phyloP scores from a whole-genome alignment of 345 rosid genomes.

The Gossypium herbaceum region DNA sequence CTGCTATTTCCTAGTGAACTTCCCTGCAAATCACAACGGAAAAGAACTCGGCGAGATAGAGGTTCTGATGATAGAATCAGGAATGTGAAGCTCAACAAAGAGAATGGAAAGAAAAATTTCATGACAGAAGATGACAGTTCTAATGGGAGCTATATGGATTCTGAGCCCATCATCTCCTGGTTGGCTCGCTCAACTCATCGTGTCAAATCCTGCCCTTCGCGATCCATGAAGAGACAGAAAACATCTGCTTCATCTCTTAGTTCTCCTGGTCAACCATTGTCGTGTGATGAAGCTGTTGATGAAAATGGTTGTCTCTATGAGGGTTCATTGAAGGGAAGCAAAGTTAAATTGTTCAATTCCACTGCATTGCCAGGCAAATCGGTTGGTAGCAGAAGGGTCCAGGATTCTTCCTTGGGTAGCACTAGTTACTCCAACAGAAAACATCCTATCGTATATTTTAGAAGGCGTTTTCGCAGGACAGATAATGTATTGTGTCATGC shows the following conservation, averaged over 20 bases:
- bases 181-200: conserved; percentile 58
- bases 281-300: conserved; percentile 27
- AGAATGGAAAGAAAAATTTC: conserved; percentile 33
- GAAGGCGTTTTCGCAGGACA: conserved; percentile 64
- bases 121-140: conserved; percentile 48
- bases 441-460: conserved; percentile 69
- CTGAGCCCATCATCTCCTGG: conserved; percentile 94
- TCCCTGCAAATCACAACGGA: conserved; percentile 46
- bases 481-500: conserved; percentile 17
- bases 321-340: conserved; percentile 24
- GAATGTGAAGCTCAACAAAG: conserved; percentile 33
- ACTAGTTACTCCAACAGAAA: conserved; percentile 21
- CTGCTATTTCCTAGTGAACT: conserved; percentile 78
- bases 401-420: conserved; percentile 31
- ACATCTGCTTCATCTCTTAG: conserved; percentile 25
- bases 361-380: conserved; percentile 32
- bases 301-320: conserved; percentile 28
- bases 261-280: conserved; percentile 10
- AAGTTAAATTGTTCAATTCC: conserved; percentile 25
- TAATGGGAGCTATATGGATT: conserved; percentile 54
- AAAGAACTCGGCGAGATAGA: conserved; percentile 39
- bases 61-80: conserved; percentile 42
- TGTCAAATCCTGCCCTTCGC: conserved; percentile 52
- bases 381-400: conserved; percentile 29
- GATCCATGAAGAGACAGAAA: conserved; percentile 50